Evolutionary conservation across 83 land plant species (phyloP).

Genomic region (Picea engelmannii): DNA sequence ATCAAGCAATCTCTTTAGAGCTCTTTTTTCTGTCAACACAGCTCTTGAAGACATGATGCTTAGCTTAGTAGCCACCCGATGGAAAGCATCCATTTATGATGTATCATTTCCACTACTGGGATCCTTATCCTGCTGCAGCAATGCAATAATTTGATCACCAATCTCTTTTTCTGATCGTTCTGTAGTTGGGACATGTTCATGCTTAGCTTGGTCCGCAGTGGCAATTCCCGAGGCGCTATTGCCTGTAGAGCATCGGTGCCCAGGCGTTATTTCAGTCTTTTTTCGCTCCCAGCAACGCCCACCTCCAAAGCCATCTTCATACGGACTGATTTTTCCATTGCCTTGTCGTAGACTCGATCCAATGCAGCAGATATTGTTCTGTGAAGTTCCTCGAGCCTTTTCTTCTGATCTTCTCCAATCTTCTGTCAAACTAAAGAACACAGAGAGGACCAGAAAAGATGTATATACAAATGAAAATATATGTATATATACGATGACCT

Average conservation of each 20-base stretch:
- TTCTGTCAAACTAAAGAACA: constrained; percentile 6
- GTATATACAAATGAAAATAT: too few relatives aligned
- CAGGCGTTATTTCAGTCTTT: too few relatives aligned
- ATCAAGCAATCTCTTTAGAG: constrained; percentile 72
- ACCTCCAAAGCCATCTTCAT: too few relatives aligned
- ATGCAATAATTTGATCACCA: constrained; percentile 78
- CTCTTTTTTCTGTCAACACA: constrained; percentile 77
- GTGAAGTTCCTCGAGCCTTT: neutral
- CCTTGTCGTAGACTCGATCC: too few relatives aligned
- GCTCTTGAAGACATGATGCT: constrained; percentile 74
- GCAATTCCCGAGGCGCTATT: too few relatives aligned
- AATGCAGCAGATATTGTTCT: too few relatives aligned
- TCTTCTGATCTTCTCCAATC: constrained; percentile 17
- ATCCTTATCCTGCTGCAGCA: constrained; percentile 74
- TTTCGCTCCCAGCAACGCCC: too few relatives aligned
- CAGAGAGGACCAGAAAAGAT: too few relatives aligned
- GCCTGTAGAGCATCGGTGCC: too few relatives aligned
- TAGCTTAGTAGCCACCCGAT: constrained; percentile 65
- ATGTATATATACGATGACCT: constrained; percentile 6
- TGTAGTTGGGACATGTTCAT: too few relatives aligned
- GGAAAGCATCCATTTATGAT: constrained; percentile 71
- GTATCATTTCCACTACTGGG: constrained; percentile 37
- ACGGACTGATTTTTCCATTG: too few relatives aligned
- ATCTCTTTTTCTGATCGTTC: constrained; percentile 75
- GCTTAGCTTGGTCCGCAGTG: too few relatives aligned